Evolutionary conservation across 75 land plant species (phyloP).

Genomic region (Pinus albicaulis): DNA sequence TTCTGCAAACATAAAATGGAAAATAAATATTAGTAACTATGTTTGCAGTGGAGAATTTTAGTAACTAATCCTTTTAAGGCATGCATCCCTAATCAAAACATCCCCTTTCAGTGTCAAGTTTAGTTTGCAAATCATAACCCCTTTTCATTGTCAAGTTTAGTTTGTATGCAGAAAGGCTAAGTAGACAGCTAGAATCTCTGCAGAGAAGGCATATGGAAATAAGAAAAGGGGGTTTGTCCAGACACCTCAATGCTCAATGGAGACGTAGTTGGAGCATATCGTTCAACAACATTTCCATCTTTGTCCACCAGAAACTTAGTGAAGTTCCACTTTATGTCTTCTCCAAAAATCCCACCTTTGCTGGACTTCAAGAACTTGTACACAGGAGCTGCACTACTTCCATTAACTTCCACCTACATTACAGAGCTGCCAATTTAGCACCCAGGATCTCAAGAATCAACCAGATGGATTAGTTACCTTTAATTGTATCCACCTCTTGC

Average conservation of each 20-base stretch:
- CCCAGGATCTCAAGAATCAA: background rate
- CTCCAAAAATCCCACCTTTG: slow-evolving; percentile 75
- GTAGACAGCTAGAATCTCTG: too few relatives aligned
- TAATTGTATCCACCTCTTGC: background rate
- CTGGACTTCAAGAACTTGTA: slow-evolving; percentile 76
- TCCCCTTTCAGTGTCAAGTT: too few relatives aligned
- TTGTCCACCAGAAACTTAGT: slow-evolving; percentile 20
- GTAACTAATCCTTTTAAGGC: background rate
- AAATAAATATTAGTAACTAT: background rate
- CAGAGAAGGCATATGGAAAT: background rate
- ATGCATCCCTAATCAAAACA: too few relatives aligned
- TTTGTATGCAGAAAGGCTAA: too few relatives aligned
- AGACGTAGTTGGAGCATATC: slow-evolving; percentile 85
- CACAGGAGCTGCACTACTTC: slow-evolving; percentile 64
- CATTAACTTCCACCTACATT: slow-evolving; percentile 28
- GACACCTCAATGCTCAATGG: slow-evolving; percentile 68
- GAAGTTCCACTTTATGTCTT: background rate
- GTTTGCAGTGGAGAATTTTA: background rate
- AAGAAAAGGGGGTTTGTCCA: slow-evolving; percentile 1
- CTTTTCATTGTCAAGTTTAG: background rate
- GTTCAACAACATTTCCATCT: slow-evolving; percentile 74
- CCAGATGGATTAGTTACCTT: background rate
- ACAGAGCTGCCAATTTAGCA: background rate
- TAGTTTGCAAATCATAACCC: too few relatives aligned
- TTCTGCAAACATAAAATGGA: slow-evolving; percentile 2